phyloP scores from a whole-genome alignment of 331 rosid species.

The Cucumis variabilis region DNA sequence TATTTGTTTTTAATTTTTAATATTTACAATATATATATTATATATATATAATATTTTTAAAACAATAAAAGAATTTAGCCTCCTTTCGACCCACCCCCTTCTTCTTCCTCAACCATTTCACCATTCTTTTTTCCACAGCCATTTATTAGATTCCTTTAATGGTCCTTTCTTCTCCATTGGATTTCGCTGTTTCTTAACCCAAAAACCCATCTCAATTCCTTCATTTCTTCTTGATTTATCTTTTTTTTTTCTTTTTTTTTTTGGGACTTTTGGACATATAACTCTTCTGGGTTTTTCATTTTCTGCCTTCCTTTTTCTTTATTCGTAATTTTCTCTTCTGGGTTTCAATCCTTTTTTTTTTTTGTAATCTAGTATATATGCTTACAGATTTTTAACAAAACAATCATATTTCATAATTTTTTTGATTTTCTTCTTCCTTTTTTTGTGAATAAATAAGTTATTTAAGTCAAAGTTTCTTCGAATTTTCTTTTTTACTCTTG shows the following conservation, averaged over 20 bases:
- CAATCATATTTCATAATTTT: constrained; percentile 43
- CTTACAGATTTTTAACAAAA: constrained; percentile 47
- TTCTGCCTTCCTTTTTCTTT: constrained; percentile 60
- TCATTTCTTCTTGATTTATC: constrained; percentile 53
- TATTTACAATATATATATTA: too few relatives aligned
- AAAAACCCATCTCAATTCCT: constrained; percentile 60
- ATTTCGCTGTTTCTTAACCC: constrained; percentile 58
- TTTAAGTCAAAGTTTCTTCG: constrained; percentile 43
- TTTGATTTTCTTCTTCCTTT: not conserved
- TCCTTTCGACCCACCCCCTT: constrained; percentile 54
- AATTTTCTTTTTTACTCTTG: constrained; percentile 48
- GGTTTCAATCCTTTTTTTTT: constrained; percentile 52
- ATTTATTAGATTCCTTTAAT: constrained; percentile 88
- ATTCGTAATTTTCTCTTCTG: constrained; percentile 58
- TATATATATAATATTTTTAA: not conserved
- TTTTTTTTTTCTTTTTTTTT: constrained; percentile 47
- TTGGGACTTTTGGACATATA: constrained; percentile 56
- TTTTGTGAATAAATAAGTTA: constrained; percentile 35
- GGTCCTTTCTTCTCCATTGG: constrained; percentile 79
- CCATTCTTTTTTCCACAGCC: constrained; percentile 80
- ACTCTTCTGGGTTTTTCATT: constrained; percentile 68
- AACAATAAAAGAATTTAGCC: constrained; percentile 23
- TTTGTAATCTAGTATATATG: constrained; percentile 45
- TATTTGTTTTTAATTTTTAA: not conserved
- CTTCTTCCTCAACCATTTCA: constrained; percentile 54